Evolutionary conservation across 1,284 basidiomycete genomes (phyloP), one percentile per base, ranked within the genome.

Genomic region (Chondrostereum purpureum): DNA sequence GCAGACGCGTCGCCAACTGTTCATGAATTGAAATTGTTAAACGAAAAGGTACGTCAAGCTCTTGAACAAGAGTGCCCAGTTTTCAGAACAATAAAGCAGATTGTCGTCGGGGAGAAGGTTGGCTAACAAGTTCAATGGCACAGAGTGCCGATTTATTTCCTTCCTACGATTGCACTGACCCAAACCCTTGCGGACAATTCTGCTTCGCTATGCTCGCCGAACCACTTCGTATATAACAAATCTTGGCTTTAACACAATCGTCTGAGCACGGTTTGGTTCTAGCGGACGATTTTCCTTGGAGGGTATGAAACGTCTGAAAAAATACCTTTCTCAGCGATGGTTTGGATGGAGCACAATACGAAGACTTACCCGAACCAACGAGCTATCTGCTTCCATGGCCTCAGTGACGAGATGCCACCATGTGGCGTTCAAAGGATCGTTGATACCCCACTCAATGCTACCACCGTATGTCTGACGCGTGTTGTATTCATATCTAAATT

Each of bases 341-440:
- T 21, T 13, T 18, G 51, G 39, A 12, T 38, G 39, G 16, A 17
- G 20, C 16, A n/a, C n/a, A n/a, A n/a, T n/a, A n/a, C 33, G 43
- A 37, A 27, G 20, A 65, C 73, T 57, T 54, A 82, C 80, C 47
- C 70, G 58, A 22, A 88, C 73, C 4, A 90, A 65, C 18, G 72
- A 69, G 1, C 72, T 58, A 50, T 88, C 68, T 3, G 61, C 58
- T 52, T 74, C 68, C 86, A 90, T 88, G 42, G 75, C 80, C 65
- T 90, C 85, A 2, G 88, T 90, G 34, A 90, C 78, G 19, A 64
- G 72, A 54, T 88, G 85, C 86, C 87, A 91, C 79, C 84, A 91
- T 4, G 88, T 88, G 13, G 83, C 85, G 54, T 91, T 91, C 46
- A 91, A 62, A 0, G 88, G 87, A 50, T 86, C 85, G 40, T 70